Percentiles rank a stretch among this genome's conserved stretches.
These are phyloP conservation scores for Neopestalotiopsis sp. DNA, from an alignment of 2,329 filamentous ascomycete species.

Conservation along the genomic window DNA sequence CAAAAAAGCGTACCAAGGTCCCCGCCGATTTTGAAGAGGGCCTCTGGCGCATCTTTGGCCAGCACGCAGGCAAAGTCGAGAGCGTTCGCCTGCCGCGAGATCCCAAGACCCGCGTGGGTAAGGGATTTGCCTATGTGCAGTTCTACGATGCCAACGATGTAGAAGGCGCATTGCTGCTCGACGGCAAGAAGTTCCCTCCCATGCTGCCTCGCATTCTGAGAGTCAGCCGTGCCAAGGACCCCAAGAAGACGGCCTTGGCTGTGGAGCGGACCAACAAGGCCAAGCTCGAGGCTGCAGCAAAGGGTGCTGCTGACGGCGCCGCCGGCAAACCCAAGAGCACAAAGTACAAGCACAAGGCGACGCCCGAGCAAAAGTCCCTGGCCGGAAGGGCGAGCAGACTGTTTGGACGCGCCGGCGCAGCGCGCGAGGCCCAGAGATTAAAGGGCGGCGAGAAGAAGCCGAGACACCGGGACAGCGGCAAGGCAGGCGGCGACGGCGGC, in stretches of 20 bases:
- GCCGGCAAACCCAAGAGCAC: constrained; percentile 43
- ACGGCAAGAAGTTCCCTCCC: constrained; percentile 92
- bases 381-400: constrained; percentile 77
- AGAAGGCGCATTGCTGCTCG: constrained; percentile 84
- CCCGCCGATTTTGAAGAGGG: constrained; percentile 92
- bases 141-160: constrained; percentile 89
- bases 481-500: constrained; percentile 22
- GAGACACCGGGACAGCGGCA: constrained; percentile 24
- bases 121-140: constrained; percentile 97
- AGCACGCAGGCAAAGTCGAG: constrained; percentile 80
- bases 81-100: constrained; percentile 93
- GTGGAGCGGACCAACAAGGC: constrained; percentile 52
- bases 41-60: constrained; percentile 80
- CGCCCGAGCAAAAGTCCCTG: constrained; percentile 71
- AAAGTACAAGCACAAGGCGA: constrained; percentile 72
- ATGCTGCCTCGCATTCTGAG: constrained; percentile 89
- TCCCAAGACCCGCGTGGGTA: constrained; percentile 87
- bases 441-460: constrained; percentile 32
- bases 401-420: constrained; percentile 71
- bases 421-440: constrained; percentile 45
- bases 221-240: constrained; percentile 84
- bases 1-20: constrained; percentile 75
- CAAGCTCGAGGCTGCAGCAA: constrained; percentile 36
- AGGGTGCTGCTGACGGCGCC: constrained; percentile 27
- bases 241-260: constrained; percentile 61